Percentiles rank a stretch among this genome's conserved stretches.
These are phyloP conservation scores for Aspergillus viridinutans DNA, from an alignment of 2,329 filamentous ascomycete species.

Conservation along the genomic window DNA sequence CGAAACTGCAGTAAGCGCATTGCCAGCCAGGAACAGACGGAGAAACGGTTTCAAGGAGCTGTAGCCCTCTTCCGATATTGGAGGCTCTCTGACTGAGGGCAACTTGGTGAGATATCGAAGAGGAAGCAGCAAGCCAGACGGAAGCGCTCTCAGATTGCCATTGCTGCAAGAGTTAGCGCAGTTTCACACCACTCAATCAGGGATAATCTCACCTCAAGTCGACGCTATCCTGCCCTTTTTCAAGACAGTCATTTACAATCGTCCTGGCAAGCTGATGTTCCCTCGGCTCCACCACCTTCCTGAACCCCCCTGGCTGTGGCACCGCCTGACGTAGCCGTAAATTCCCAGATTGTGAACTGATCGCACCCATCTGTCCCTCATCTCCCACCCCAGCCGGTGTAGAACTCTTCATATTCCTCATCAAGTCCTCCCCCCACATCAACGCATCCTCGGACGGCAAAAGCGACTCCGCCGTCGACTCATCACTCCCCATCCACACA, in stretches of 20 bases:
- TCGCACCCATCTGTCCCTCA: background rate
- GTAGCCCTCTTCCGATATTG: slow-evolving; percentile 36
- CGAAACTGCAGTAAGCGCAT: slow-evolving; percentile 34
- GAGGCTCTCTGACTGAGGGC: slow-evolving; percentile 29
- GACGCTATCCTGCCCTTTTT: slow-evolving; percentile 41
- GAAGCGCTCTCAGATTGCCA: slow-evolving; percentile 27
- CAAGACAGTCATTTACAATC: slow-evolving; percentile 40
- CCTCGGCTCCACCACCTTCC: slow-evolving; percentile 26
- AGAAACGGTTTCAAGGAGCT: slow-evolving; percentile 40
- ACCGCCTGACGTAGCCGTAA: background rate
- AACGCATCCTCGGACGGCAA: slow-evolving; percentile 34
- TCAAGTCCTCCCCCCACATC: slow-evolving; percentile 36
- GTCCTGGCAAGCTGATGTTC: slow-evolving; percentile 35
- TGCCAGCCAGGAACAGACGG: slow-evolving; percentile 42
- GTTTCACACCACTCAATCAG: background rate
- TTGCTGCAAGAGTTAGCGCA: slow-evolving; percentile 21
- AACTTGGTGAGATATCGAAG: slow-evolving; percentile 40
- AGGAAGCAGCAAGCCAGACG: slow-evolving; percentile 31
- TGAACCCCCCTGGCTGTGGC: slow-evolving; percentile 17
- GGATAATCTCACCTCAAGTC: slow-evolving; percentile 40
- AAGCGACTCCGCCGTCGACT: slow-evolving; percentile 32
- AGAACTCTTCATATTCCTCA: slow-evolving; percentile 23
- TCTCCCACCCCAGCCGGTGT: background rate
- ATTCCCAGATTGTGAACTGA: too few relatives aligned
- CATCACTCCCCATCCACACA: slow-evolving; percentile 47